Evolutionary conservation across 805 yeast species (phyloP), one percentile per base, ranked within the genome.

Genomic region (Myxozyma melibiosi): DNA sequence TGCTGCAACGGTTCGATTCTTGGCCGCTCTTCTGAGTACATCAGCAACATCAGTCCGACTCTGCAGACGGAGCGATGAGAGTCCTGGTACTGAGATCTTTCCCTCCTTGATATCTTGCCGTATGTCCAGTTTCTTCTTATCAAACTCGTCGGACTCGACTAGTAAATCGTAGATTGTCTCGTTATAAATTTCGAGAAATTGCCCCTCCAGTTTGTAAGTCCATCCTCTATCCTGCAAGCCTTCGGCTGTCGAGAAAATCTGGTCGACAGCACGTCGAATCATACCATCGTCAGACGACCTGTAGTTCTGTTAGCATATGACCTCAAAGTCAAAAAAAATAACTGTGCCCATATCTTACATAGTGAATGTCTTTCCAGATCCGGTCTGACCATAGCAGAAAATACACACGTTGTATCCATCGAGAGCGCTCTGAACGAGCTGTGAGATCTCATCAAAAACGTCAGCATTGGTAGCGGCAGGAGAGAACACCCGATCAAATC

Each of bases 371-470:
- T 92, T 92, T 2, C 99, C 99, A 0, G 97, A 86, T 0, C 94
- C 96, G 0, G 99, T 94, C 71, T 92, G 99, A 0, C 99, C 99
- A 70, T 94, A 92, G 0, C 98, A 96, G 74, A 92, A 90, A 1
- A 94, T 88, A 71, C 97, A 90, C 2, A 90, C 96, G 65, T 90
- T 90, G 67, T 78, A 84, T 0, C 99, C 99, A 71, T 92, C 96
- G 13, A 91, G 70, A 0, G 95, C 84, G 74, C 80, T 89, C 70
- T 90, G 96, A 1, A 92, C 84, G 22, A 92, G 72, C 70, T 90
- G 96, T 1, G 94, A 84, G 0, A 92, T 80, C 67, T 92, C 99
- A 30, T 82, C 85, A 71, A 90, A 94, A 0, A 94, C 80, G 25
- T 81, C 85, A 0, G 62, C 64, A 68, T 92, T 92, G 1, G 79